These are phyloP conservation scores for Candida broadrunensis DNA, from an alignment of 805 yeast genomes.

Conservation along the genomic window DNA sequence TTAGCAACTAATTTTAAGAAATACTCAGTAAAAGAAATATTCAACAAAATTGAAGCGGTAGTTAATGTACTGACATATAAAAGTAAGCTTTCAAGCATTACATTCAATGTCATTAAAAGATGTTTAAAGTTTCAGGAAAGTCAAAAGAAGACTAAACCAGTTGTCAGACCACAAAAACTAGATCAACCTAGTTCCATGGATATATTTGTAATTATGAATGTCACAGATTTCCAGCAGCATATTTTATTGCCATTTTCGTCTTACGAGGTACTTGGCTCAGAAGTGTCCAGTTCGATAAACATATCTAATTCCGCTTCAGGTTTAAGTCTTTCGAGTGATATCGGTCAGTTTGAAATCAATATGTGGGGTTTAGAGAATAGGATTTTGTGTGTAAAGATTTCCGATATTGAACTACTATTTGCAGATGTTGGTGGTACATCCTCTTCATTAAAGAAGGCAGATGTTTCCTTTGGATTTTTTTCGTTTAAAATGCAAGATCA, in stretches of 20 bases:
- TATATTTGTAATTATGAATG: background rate
- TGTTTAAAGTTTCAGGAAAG: background rate
- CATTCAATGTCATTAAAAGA: slow-evolving; percentile 5
- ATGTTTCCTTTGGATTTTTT: background rate
- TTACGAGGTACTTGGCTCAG: background rate
- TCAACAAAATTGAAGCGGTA: slow-evolving; percentile 7
- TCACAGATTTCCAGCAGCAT: background rate
- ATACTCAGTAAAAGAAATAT: background rate
- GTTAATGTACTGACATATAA: slow-evolving; percentile 14
- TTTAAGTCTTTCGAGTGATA: background rate
- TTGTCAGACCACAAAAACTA: too few species aligned
- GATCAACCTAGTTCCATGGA: too few species aligned
- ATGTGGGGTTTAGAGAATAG: background rate
- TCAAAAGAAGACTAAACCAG: background rate
- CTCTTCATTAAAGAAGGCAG: background rate
- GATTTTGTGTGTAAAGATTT: background rate
- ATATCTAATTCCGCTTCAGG: background rate
- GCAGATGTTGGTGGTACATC: too few species aligned
- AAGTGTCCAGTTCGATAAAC: background rate
- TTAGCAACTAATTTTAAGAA: background rate
- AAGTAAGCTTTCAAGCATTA: slow-evolving; percentile 16
- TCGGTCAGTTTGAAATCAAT: background rate
- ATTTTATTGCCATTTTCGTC: background rate
- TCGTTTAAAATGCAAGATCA: background rate
- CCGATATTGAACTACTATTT: background rate